Percentiles rank a stretch among this genome's conserved stretches.
Evolutionary conservation across 805 yeast species (phyloP).

Genomic region (Kuraishia cidri): DNA sequence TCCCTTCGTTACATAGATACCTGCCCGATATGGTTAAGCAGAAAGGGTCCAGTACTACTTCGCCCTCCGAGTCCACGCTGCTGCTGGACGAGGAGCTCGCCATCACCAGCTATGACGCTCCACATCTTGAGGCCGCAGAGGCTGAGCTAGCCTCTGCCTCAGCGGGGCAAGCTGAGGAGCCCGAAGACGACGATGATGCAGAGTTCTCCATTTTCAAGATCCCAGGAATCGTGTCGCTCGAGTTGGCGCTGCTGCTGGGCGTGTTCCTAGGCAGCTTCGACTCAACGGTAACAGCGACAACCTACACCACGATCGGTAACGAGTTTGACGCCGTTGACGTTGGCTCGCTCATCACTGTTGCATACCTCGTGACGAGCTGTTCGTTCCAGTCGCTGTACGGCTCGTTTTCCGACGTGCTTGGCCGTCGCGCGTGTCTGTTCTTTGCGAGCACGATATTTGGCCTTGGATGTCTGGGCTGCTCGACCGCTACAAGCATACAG

Average conservation of each 20-base stretch:
- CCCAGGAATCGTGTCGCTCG: conserved; percentile 20
- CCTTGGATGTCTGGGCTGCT: conserved; percentile 32
- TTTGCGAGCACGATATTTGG: conserved; percentile 21
- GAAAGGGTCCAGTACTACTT: too few relatives aligned
- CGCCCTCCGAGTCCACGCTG: too few relatives aligned
- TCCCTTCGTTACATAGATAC: too few relatives aligned
- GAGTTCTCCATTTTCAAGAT: conserved; percentile 7
- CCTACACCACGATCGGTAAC: conserved; percentile 35
- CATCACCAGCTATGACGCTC: too few relatives aligned
- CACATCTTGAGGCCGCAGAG: too few relatives aligned
- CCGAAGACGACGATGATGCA: too few relatives aligned
- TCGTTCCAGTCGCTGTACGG: conserved; percentile 49
- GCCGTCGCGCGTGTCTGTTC: conserved; percentile 29
- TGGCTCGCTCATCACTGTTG: conserved; percentile 32
- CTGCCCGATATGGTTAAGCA: too few relatives aligned
- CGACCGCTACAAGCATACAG: conserved; percentile 28
- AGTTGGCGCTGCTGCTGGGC: conserved; percentile 22
- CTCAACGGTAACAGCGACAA: conserved; percentile 38
- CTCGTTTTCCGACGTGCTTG: conserved; percentile 43
- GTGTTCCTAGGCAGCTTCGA: conserved; percentile 39
- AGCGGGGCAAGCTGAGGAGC: too few relatives aligned
- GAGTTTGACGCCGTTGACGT: conserved; percentile 23
- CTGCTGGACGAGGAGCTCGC: too few relatives aligned
- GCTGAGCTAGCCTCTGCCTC: too few relatives aligned
- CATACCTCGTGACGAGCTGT: conserved; percentile 28